Percentiles rank a stretch among this genome's conserved stretches.
Conservation (phyloP, 1,139 yeast genomes). For the Suhomyces wounanorum region DNA sequence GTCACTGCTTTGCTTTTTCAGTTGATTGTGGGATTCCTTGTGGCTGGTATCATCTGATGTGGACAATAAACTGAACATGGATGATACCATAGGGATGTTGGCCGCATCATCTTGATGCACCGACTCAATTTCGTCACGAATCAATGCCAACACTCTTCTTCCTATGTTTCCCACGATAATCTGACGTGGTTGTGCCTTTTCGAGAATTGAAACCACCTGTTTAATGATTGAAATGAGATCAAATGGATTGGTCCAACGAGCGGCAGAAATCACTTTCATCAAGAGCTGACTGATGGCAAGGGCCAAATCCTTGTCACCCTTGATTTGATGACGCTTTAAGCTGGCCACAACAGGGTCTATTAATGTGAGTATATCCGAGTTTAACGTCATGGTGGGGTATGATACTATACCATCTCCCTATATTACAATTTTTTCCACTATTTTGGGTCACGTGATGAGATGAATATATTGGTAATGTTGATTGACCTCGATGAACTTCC, state of each 20-base stretch:
- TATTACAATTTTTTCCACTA: neutral
- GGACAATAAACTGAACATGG: conserved; percentile 88
- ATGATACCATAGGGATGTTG: conserved; percentile 65
- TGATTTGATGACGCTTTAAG: conserved; percentile 71
- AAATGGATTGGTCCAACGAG: conserved; percentile 79
- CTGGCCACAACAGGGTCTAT: conserved; percentile 41
- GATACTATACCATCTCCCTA: neutral
- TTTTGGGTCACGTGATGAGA: neutral
- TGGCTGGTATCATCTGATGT: conserved; percentile 38
- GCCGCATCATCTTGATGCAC: conserved; percentile 31
- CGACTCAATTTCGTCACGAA: conserved; percentile 83
- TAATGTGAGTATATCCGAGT: conserved; percentile 39
- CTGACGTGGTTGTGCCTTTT: conserved; percentile 73
- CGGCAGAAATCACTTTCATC: conserved; percentile 86
- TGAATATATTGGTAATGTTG: neutral
- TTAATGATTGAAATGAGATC: conserved; percentile 74
- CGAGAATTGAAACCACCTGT: conserved; percentile 57
- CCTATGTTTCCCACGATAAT: conserved; percentile 89
- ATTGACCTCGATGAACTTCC: neutral
- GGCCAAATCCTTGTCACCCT: conserved; percentile 78
- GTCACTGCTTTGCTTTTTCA: conserved; percentile 56
- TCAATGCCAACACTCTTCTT: conserved; percentile 82
- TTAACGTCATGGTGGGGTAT: conserved; percentile 17
- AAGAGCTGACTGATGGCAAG: conserved; percentile 83
- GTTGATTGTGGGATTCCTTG: conserved; percentile 32